Conservation (phyloP, 1,284 basidiomycete genomes). For the Boletus sp. region DNA sequence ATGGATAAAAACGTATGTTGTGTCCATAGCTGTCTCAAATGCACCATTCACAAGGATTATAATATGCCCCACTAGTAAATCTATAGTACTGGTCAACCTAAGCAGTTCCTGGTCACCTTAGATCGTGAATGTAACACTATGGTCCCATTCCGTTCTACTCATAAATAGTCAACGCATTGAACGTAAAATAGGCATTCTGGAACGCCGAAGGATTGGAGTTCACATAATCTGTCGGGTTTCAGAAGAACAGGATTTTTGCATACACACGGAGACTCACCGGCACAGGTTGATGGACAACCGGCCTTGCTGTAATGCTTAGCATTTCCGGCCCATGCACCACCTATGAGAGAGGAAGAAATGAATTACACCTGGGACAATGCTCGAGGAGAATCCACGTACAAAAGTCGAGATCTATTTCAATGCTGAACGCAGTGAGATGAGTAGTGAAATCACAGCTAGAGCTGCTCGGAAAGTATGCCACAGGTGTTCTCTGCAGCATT, state of each 20-base stretch:
- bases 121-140: no score
- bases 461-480: slow-evolving; percentile 31
- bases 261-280: slow-evolving; percentile 30
- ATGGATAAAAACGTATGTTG: no score
- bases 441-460: slow-evolving; percentile 23
- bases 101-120: no score
- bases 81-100: no score
- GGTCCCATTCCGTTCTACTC: no score
- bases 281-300: slow-evolving; percentile 41
- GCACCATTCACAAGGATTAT: no score
- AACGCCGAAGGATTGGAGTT: slow-evolving; percentile 24
- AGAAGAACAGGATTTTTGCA: neutral
- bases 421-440: slow-evolving; percentile 28
- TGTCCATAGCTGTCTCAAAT: no score
- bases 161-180: slow-evolving; percentile 25
- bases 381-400: slow-evolving; percentile 20
- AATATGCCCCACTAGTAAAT: no score
- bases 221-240: slow-evolving; percentile 14
- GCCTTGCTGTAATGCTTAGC: slow-evolving; percentile 29
- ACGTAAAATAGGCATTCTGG: slow-evolving; percentile 27
- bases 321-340: slow-evolving; percentile 48
- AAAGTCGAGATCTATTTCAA: slow-evolving; percentile 30
- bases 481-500: slow-evolving; percentile 23
- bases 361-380: neutral
- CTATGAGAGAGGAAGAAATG: no score